phyloP scores from a whole-genome alignment of 2,329 filamentous ascomycete genomes.

The Ceratocystis cubensis region DNA sequence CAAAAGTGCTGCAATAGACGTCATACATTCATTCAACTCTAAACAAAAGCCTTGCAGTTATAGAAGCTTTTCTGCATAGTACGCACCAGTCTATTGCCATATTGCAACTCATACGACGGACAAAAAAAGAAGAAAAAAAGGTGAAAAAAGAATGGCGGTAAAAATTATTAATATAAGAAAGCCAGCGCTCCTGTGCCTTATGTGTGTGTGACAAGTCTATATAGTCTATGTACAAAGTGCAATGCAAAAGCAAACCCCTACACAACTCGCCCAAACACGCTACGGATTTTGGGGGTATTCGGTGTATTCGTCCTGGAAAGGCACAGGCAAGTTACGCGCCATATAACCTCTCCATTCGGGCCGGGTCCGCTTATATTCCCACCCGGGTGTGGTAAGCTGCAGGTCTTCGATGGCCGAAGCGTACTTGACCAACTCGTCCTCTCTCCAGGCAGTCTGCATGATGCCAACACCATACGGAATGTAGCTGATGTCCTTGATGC shows the following conservation, averaged over 20 bases:
- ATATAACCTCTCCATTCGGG: slow-evolving; percentile 43
- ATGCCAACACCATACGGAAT: slow-evolving; percentile 38
- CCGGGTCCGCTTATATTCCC: slow-evolving; percentile 35
- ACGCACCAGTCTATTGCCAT: too few relatives aligned
- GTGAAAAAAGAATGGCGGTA: too few relatives aligned
- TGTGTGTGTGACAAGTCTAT: background rate
- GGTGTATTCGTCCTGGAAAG: slow-evolving; percentile 23
- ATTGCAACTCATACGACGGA: too few relatives aligned
- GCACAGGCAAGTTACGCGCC: slow-evolving; percentile 34
- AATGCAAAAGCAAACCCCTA: slow-evolving; percentile 11
- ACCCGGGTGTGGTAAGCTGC: slow-evolving; percentile 31
- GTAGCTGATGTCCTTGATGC: slow-evolving; percentile 35
- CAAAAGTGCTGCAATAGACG: too few relatives aligned
- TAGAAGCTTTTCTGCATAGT: background rate
- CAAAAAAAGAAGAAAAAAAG: too few relatives aligned
- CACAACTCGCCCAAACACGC: slow-evolving; percentile 5
- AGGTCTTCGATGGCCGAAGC: slow-evolving; percentile 52
- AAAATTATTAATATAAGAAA: background rate
- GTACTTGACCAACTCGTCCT: slow-evolving; percentile 45
- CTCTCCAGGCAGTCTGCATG: slow-evolving; percentile 48
- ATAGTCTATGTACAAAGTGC: background rate
- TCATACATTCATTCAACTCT: too few relatives aligned
- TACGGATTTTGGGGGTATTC: background rate
- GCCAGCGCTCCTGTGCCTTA: background rate
- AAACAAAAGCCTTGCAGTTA: background rate